These are phyloP conservation scores for thale cress (Arabidopsis thaliana) DNA, from an alignment of 345 rosid genomes.

Conservation along the genomic window DNA sequence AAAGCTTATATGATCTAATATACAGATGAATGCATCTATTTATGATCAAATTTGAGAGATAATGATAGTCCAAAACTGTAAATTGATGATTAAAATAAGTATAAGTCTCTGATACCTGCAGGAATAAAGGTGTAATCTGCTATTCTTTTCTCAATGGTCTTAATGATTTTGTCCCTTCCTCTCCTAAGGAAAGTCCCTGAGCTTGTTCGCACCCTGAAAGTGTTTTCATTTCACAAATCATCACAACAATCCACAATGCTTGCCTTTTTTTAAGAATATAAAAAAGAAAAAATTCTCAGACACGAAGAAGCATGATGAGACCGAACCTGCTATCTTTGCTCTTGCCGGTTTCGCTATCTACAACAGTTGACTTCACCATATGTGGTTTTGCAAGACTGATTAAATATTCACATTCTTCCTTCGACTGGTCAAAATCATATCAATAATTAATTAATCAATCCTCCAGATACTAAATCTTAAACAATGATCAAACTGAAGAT, in stretches of 20 bases:
- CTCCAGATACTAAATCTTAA: background rate
- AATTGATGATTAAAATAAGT: background rate
- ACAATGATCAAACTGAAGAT: background rate
- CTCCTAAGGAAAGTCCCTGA: constrained; percentile 87
- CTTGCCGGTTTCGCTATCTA: constrained; percentile 79
- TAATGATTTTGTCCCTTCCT: constrained; percentile 70
- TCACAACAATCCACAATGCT: constrained; percentile 20
- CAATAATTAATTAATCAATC: background rate
- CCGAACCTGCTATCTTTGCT: constrained; percentile 88
- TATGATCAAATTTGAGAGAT: background rate
- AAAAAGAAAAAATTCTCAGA: background rate
- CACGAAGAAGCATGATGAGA: constrained; percentile 31
- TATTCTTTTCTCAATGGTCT: constrained; percentile 77
- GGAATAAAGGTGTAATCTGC: constrained; percentile 89
- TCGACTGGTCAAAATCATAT: constrained; percentile 58
- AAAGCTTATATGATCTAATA: constrained; percentile 14
- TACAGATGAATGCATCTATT: constrained; percentile 2
- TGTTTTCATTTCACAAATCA: constrained; percentile 21
- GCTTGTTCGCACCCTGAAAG: constrained; percentile 85
- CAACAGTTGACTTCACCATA: constrained; percentile 88
- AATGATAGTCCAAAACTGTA: background rate
- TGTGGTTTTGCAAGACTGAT: constrained; percentile 84
- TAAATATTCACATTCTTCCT: constrained; percentile 86
- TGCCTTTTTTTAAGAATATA: background rate
- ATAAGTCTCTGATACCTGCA: constrained; percentile 54